Percentiles rank a stretch among this genome's conserved stretches.
phyloP scores from a whole-genome alignment of 2,329 filamentous ascomycete genomes.

The Aspergillus aculeatinus region DNA sequence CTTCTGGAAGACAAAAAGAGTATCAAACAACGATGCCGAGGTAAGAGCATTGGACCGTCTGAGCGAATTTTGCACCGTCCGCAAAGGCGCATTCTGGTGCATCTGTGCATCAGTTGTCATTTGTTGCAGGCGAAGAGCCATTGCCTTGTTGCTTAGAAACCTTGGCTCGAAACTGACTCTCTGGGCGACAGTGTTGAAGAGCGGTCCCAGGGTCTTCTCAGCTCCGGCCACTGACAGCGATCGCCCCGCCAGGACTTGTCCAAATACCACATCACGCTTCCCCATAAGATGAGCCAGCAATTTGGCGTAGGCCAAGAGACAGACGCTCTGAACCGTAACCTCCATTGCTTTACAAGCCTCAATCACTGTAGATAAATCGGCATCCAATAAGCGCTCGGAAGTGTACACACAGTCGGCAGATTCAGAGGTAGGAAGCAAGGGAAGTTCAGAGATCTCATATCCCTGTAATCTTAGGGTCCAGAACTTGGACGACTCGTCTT shows the following conservation, averaged over 20 bases:
- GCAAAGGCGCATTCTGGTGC: slow-evolving; percentile 53
- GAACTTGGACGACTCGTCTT: slow-evolving; percentile 44
- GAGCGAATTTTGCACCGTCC: slow-evolving; percentile 49
- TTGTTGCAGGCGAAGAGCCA: slow-evolving; percentile 47
- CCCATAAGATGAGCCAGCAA: slow-evolving; percentile 30
- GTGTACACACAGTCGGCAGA: slow-evolving; percentile 19
- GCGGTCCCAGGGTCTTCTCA: slow-evolving; percentile 51
- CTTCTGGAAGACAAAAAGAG: slow-evolving; percentile 55
- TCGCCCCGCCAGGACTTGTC: slow-evolving; percentile 54
- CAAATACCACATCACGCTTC: slow-evolving; percentile 41
- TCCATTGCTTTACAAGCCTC: slow-evolving; percentile 27
- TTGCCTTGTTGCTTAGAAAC: slow-evolving; percentile 39
- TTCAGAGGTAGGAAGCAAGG: slow-evolving; percentile 13
- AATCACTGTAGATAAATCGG: slow-evolving; percentile 19
- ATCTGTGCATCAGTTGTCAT: slow-evolving; percentile 46
- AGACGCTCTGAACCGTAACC: slow-evolving; percentile 31
- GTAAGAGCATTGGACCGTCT: slow-evolving; percentile 35
- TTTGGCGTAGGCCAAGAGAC: slow-evolving; percentile 32
- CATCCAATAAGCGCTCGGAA: slow-evolving; percentile 18
- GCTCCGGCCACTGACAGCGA: slow-evolving; percentile 48
- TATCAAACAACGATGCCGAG: slow-evolving; percentile 46
- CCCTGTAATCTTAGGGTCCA: slow-evolving; percentile 25
- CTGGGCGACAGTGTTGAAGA: slow-evolving; percentile 58
- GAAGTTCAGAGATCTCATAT: slow-evolving; percentile 24
- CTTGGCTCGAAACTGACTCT: slow-evolving; percentile 34